Conservation (phyloP, 1,284 basidiomycete species). For the Tylopilus sp. region DNA sequence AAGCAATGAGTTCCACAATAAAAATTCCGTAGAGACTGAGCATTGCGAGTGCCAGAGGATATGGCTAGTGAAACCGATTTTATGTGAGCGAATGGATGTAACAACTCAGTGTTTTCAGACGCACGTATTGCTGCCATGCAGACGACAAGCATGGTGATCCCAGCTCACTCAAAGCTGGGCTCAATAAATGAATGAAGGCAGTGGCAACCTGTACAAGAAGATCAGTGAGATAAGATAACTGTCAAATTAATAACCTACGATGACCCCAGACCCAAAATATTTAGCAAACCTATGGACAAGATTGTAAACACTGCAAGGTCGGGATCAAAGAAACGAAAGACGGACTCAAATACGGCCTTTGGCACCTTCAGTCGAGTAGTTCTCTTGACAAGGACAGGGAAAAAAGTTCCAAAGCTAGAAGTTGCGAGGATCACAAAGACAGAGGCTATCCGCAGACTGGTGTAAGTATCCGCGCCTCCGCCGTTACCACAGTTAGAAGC, state of each 20-base stretch:
- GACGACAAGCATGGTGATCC: conserved; percentile 77
- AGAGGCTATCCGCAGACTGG: conserved; percentile 78
- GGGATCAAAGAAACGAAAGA: conserved; percentile 13
- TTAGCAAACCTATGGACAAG: conserved; percentile 79
- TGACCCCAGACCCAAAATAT: conserved; percentile 96
- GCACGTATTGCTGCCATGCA: conserved; percentile 81
- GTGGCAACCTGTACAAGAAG: conserved; percentile 79
- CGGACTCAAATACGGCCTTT: conserved; percentile 78
- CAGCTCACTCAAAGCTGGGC: conserved; percentile 81
- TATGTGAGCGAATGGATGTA: conserved; percentile 1
- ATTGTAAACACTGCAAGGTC: conserved; percentile 17
- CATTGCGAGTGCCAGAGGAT: conserved; percentile 84
- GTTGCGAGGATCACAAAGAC: conserved; percentile 89
- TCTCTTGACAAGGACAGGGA: conserved; percentile 83
- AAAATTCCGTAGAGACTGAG: conserved; percentile 87
- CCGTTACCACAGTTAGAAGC: conserved; percentile 43
- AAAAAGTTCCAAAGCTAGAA: conserved; percentile 79
- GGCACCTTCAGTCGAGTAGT: conserved; percentile 73
- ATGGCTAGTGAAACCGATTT: conserved; percentile 62
- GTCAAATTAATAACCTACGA: conserved; percentile 59
- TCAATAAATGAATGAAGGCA: conserved; percentile 88
- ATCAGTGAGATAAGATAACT: conserved; percentile 12
- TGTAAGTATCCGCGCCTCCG: conserved; percentile 49
- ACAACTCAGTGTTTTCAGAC: conserved; percentile 38
- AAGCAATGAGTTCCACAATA: conserved; percentile 87